These are phyloP conservation scores for Bocquillonia castaneifolia DNA, from an alignment of 441 rosid genomes.

Conservation along the genomic window DNA sequence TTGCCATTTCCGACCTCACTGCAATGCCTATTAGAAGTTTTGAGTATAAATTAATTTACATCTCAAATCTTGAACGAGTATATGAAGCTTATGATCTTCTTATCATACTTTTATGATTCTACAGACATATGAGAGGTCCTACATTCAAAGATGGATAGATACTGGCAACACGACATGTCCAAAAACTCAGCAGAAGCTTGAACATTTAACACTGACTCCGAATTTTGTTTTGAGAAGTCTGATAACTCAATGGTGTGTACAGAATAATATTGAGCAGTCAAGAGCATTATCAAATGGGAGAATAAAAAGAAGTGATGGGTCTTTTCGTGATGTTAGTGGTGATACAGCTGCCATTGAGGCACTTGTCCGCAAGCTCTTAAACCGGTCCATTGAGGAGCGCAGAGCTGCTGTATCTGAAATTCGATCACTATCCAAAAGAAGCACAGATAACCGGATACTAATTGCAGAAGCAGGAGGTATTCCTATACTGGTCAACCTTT, in stretches of 20 bases:
- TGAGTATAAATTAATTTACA: not conserved
- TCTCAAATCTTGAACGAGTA: not conserved
- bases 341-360: conserved; percentile 72
- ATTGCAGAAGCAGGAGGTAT: conserved; percentile 86
- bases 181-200: conserved; percentile 90
- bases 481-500: conserved; percentile 59
- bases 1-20: conserved; percentile 1
- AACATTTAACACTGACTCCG: conserved; percentile 69
- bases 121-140: conserved; percentile 96
- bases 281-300: conserved; percentile 47
- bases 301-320: conserved; percentile 56
- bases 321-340: conserved; percentile 55
- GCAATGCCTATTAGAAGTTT: not conserved
- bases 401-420: conserved; percentile 63
- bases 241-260: conserved; percentile 75
- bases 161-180: conserved; percentile 81
- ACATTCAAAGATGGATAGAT: conserved; percentile 96
- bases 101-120: conserved; percentile 20
- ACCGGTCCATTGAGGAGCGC: conserved; percentile 46
- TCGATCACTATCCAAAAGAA: conserved; percentile 70
- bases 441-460: conserved; percentile 79
- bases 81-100: conserved; percentile 22
- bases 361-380: conserved; percentile 61
- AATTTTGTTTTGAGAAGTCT: conserved; percentile 82
- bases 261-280: conserved; percentile 73